Conservation (phyloP, 176 grass and related monocot genomes). For the Raddia guianensis region DNA sequence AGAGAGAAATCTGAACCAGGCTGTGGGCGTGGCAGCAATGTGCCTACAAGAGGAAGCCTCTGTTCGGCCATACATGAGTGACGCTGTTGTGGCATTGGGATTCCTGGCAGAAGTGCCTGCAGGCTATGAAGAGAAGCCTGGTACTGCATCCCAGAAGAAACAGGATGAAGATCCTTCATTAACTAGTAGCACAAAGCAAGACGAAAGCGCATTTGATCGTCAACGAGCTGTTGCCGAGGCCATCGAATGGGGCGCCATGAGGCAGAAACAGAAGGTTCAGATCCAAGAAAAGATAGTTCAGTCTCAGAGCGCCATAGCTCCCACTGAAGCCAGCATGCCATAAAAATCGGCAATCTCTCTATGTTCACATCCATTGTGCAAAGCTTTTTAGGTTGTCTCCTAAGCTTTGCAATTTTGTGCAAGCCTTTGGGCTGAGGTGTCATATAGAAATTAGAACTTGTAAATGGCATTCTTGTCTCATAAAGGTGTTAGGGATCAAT, state of each 20-base stretch:
- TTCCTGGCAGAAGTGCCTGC: slow-evolving; percentile 51
- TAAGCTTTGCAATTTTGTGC: slow-evolving; percentile 19
- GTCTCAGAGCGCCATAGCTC: slow-evolving; percentile 25
- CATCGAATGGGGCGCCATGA: slow-evolving; percentile 64
- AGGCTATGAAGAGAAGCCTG: slow-evolving; percentile 34
- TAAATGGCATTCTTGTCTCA: slow-evolving; percentile 38
- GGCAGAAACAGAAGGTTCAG: slow-evolving; percentile 49
- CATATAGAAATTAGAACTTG: slow-evolving; percentile 32
- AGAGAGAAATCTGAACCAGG: slow-evolving; percentile 66
- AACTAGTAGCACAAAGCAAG: slow-evolving; percentile 23
- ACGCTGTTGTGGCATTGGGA: slow-evolving; percentile 67
- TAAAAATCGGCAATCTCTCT: slow-evolving; percentile 8
- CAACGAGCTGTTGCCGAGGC: slow-evolving; percentile 56
- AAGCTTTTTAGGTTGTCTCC: slow-evolving; percentile 28
- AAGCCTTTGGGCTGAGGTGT: slow-evolving; percentile 17
- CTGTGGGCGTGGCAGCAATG: slow-evolving; percentile 74
- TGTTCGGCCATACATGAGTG: slow-evolving; percentile 73
- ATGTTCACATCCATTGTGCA: not conserved
- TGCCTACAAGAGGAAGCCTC: slow-evolving; percentile 81
- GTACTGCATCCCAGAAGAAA: slow-evolving; percentile 12
- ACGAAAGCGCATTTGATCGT: slow-evolving; percentile 40
- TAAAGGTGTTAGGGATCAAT: slow-evolving; percentile 31
- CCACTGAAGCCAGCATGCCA: slow-evolving; percentile 26
- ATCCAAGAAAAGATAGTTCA: slow-evolving; percentile 41
- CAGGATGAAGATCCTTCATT: slow-evolving; percentile 27